Conservation (phyloP, 2,329 filamentous ascomycete species). For the Sphaerulina vaccinii region DNA sequence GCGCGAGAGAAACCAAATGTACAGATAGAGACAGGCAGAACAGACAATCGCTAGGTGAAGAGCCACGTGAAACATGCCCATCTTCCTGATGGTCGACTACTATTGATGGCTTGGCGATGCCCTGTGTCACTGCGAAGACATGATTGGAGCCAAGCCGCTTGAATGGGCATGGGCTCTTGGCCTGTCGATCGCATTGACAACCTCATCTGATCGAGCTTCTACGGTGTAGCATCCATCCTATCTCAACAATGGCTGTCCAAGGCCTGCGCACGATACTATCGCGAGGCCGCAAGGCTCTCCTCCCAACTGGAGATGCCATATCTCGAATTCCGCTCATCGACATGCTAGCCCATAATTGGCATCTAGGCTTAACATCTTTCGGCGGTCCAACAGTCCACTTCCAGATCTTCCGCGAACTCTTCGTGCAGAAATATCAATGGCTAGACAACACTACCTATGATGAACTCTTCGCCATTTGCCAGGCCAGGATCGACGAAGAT, state of each 20-base stretch:
- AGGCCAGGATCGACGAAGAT: conserved; percentile 73
- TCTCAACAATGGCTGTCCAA: neutral
- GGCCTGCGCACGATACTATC: neutral
- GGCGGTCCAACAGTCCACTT: conserved; percentile 68
- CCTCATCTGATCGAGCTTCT: too few species aligned
- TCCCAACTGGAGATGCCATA: conserved; percentile 9
- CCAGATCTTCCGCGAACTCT: conserved; percentile 63
- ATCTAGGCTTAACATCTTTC: conserved; percentile 29
- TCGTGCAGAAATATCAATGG: conserved; percentile 62
- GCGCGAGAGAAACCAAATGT: neutral
- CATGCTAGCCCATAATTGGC: conserved; percentile 29
- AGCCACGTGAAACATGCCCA: neutral
- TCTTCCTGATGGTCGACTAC: too few species aligned
- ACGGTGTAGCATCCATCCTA: too few species aligned
- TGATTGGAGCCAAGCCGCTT: conserved; percentile 9
- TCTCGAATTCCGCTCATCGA: conserved; percentile 17
- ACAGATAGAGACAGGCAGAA: neutral
- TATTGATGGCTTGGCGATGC: neutral
- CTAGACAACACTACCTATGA: conserved; percentile 70
- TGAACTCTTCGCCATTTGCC: conserved; percentile 68
- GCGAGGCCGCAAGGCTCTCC: conserved; percentile 13
- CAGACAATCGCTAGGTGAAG: neutral
- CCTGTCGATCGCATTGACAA: too few species aligned
- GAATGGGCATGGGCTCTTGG: too few species aligned
- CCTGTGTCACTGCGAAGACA: conserved; percentile 1